These are phyloP conservation scores for Triticum timopheevii DNA, from an alignment of 176 grass and related monocot genomes.

Conservation along the genomic window DNA sequence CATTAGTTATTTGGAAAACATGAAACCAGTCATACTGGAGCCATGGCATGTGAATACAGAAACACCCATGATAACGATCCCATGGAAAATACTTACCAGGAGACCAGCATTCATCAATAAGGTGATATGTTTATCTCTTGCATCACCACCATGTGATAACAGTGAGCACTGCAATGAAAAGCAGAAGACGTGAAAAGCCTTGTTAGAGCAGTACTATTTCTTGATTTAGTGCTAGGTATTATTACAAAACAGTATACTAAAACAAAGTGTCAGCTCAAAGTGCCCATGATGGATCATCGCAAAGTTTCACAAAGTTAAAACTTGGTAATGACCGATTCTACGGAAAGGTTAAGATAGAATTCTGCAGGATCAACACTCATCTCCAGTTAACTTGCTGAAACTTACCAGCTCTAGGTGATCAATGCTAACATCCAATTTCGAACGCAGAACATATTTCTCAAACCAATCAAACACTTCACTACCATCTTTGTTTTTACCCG, in stretches of 20 bases:
- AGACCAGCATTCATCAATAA: slow-evolving; percentile 79
- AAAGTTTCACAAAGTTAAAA: background rate
- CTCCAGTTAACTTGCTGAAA: background rate
- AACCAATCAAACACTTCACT: slow-evolving; percentile 81
- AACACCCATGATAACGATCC: background rate
- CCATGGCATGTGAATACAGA: background rate
- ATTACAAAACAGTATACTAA: background rate
- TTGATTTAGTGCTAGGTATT: background rate
- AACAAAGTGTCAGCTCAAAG: background rate
- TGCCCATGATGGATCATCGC: background rate
- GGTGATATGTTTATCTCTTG: slow-evolving; percentile 73
- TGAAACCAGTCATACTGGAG: too few species aligned
- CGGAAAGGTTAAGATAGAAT: slow-evolving; percentile 3
- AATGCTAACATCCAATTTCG: slow-evolving; percentile 76
- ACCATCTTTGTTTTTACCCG: slow-evolving; percentile 39
- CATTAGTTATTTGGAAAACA: background rate
- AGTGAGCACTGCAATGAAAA: slow-evolving; percentile 63
- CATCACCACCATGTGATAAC: slow-evolving; percentile 69
- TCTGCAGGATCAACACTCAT: background rate
- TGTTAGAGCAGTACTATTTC: background rate
- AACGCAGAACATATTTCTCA: slow-evolving; percentile 64
- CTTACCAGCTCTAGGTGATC: slow-evolving; percentile 68
- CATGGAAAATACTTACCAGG: slow-evolving; percentile 51
- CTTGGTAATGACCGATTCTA: background rate
- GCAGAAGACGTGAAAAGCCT: background rate